A percentile compares a stretch with the other conserved stretches of the same genome.
Conservation (phyloP, 2,329 filamentous ascomycete species). For the Exserohilum rostratum region DNA sequence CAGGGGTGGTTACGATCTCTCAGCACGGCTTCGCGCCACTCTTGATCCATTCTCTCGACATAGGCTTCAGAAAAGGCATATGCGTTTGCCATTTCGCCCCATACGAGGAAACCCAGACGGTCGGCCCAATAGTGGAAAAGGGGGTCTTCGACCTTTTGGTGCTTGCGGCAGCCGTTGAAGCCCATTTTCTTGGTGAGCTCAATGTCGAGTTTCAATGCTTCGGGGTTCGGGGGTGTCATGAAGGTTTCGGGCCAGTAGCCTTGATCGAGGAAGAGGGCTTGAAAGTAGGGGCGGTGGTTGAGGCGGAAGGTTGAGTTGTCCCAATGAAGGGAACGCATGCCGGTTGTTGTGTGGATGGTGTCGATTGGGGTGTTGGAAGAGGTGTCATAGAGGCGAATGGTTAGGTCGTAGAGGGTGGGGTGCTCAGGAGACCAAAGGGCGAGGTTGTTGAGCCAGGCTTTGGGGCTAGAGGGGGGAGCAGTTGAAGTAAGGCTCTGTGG, state of each 20-base stretch:
- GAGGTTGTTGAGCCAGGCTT: constrained; percentile 60
- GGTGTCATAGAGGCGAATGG: constrained; percentile 58
- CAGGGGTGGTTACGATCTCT: constrained; percentile 70
- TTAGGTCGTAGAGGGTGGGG: constrained; percentile 63
- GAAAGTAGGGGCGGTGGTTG: constrained; percentile 65
- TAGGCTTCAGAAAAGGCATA: constrained; percentile 67
- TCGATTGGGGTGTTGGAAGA: constrained; percentile 54
- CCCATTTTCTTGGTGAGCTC: constrained; percentile 65
- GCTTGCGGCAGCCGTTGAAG: constrained; percentile 69
- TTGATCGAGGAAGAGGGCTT: constrained; percentile 65
- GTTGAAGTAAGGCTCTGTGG: constrained; percentile 39
- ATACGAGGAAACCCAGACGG: constrained; percentile 65
- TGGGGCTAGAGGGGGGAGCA: constrained; percentile 47
- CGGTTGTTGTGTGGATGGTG: constrained; percentile 64
- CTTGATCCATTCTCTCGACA: constrained; percentile 64
- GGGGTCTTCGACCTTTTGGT: constrained; percentile 69
- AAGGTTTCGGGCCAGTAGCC: constrained; percentile 68
- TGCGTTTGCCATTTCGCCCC: constrained; percentile 69
- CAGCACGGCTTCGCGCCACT: constrained; percentile 68
- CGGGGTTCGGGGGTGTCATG: constrained; percentile 61
- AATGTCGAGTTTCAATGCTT: constrained; percentile 59
- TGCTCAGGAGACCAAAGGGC: constrained; percentile 68
- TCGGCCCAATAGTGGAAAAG: constrained; percentile 67
- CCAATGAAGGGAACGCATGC: constrained; percentile 68
- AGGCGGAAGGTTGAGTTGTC: constrained; percentile 65